phyloP scores from a whole-genome alignment of 2,329 filamentous ascomycete genomes.

The Eurotiales sp. region DNA sequence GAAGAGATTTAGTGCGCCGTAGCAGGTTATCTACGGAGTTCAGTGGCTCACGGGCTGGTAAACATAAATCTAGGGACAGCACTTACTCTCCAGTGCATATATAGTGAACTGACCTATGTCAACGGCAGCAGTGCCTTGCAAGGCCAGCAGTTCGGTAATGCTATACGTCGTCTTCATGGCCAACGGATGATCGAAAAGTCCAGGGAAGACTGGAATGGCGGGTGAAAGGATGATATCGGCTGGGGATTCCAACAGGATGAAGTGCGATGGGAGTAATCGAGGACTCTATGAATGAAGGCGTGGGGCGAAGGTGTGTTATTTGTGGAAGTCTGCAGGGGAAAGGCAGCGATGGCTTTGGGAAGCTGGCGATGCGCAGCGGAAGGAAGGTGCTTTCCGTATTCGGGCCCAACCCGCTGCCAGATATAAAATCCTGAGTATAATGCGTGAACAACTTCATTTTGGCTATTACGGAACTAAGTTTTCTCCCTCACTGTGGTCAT shows the following conservation, averaged over 20 bases:
- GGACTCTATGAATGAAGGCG: slow-evolving; percentile 3
- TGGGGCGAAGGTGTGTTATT: neutral
- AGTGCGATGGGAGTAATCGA: neutral
- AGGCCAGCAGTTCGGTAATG: slow-evolving; percentile 33
- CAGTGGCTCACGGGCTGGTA: neutral
- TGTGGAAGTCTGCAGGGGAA: neutral
- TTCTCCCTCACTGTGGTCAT: neutral
- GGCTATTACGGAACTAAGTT: neutral
- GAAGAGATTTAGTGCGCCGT: slow-evolving; percentile 19
- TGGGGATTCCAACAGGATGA: neutral
- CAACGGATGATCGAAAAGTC: neutral
- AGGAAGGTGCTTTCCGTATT: neutral
- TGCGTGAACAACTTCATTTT: neutral
- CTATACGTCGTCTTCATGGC: slow-evolving; percentile 31
- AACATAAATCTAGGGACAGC: neutral
- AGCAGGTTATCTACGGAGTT: slow-evolving; percentile 22
- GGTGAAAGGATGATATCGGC: neutral
- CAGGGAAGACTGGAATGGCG: slow-evolving; percentile 9
- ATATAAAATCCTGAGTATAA: too few species aligned
- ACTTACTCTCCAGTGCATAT: slow-evolving; percentile 31
- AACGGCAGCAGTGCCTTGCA: slow-evolving; percentile 27
- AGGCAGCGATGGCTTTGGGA: neutral
- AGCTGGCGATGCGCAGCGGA: neutral
- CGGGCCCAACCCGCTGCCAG: too few species aligned
- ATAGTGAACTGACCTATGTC: slow-evolving; percentile 25